Evolutionary conservation across 2,329 filamentous ascomycete species (phyloP).

Genomic region (Pseudogymnoascus sp.): DNA sequence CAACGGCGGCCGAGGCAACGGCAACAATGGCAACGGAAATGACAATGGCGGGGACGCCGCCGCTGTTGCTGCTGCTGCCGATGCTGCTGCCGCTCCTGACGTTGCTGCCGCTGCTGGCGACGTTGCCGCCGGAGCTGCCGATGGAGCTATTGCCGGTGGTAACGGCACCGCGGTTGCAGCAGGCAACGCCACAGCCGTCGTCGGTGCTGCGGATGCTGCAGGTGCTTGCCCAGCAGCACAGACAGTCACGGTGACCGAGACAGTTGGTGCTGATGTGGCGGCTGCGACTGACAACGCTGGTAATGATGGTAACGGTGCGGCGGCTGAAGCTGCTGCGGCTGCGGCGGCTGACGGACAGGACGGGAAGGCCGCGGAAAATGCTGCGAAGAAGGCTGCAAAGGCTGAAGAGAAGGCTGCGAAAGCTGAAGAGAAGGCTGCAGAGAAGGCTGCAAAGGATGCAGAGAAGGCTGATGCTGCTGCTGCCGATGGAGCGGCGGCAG

Average conservation of each 20-base stretch:
- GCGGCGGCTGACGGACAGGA: neutral
- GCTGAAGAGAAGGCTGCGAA: neutral
- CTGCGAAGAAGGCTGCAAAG: neutral
- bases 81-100: neutral
- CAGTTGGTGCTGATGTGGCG: neutral
- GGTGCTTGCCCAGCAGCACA: conserved; percentile 3
- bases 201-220: conserved; percentile 5
- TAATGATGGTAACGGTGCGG: neutral
- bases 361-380: neutral
- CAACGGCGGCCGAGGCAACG: neutral
- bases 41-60: neutral
- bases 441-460: neutral
- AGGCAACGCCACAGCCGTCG: neutral
- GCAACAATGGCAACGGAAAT: neutral
- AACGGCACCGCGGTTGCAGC: neutral
- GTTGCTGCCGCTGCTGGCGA: neutral
- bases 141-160: neutral
- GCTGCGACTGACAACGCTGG: neutral
- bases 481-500: neutral
- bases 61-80: neutral
- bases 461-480: neutral
- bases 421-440: neutral
- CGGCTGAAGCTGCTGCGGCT: neutral
- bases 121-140: neutral
- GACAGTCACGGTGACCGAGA: neutral